Base-by-base conservation (phyloP, 2,329 filamentous ascomycete species). In the Allantophomopsis cytisporea region DNA sequence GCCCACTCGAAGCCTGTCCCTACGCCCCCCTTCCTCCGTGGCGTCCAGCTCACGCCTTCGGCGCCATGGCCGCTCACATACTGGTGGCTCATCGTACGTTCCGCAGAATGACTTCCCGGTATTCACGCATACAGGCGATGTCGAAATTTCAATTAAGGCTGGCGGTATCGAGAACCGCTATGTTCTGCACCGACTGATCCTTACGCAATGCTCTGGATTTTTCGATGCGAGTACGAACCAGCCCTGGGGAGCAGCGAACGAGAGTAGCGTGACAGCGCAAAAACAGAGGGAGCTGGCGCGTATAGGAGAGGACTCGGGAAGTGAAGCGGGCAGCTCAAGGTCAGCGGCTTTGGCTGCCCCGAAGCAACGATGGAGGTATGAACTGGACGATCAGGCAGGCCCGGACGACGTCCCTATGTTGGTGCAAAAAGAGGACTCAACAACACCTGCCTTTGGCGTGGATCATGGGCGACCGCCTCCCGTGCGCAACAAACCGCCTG, bases 61-160 rank as follows among this genome's bases (percentile, higher is more conserved):
- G 59, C 78, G 85, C 50, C 83, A 87, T 53, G 80, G 82, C 56
- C 80, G 85, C 45, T 91, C 85, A 36, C 83, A 91, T 55, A 76
- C 81, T 51, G 85, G 85, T 42, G 80, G 80, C 44, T 65, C 69
- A 28, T 72, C 75, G 14, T 78, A 80, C 53, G 63, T 76, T 17
- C 73, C 83, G 33, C 82, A 83, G 55, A 95, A 95, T 57, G 88
- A 95, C 57, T 96, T 95, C 51, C 89, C 89, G 16, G 65, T 93
- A 54, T 96, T 95, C 60, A 79, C 78, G 37, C 80, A 88, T 51
- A 89, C 83, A 31, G 89, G 89, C 54, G 88, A 96, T 60, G 86
- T 95, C 53, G 89, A 96, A 61, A 87, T 96, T 45, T 55, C 89
- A 40, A 73, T 95, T 52, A 73, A 70, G 54, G 71, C 75, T 12